Evolutionary conservation across 257 asterid species (phyloP).

Genomic region (Orobanche coerulescens): DNA sequence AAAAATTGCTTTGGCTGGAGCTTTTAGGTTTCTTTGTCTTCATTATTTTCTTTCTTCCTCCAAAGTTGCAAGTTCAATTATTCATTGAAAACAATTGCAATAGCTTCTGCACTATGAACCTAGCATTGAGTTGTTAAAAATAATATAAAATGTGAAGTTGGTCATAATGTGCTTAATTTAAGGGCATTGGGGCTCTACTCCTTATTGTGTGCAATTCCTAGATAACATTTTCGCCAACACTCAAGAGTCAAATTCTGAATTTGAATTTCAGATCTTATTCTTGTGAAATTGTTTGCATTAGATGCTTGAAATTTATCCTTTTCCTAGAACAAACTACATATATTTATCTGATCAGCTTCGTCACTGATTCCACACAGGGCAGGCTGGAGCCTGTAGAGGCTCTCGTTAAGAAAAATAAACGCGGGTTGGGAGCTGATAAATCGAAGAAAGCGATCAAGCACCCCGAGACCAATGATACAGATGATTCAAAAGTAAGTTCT

Average conservation of each 20-base stretch:
- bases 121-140: not conserved
- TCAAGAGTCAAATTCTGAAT: not conserved
- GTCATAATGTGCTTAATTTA: not conserved
- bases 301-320: not conserved
- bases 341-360: conserved; percentile 11
- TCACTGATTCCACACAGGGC: conserved; percentile 47
- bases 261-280: not conserved
- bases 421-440: conserved; percentile 85
- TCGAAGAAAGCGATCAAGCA: conserved; percentile 33
- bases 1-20: not conserved
- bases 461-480: conserved; percentile 18
- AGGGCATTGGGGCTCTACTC: not conserved
- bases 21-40: not conserved
- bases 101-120: not conserved
- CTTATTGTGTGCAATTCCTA: not conserved
- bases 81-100: not conserved
- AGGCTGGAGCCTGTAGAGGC: conserved; percentile 80
- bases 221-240: not conserved
- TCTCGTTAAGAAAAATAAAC: conserved; percentile 57
- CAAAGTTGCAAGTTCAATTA: not conserved
- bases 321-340: not conserved
- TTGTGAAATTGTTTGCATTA: not conserved
- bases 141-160: not conserved
- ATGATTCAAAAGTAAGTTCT: conserved; percentile 36
- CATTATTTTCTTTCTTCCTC: not conserved